Evolutionary conservation across 495 filamentous ascomycete genomes (phyloP), one percentile per base, ranked within the genome.

Genomic region (Pyrenula massariospora): DNA sequence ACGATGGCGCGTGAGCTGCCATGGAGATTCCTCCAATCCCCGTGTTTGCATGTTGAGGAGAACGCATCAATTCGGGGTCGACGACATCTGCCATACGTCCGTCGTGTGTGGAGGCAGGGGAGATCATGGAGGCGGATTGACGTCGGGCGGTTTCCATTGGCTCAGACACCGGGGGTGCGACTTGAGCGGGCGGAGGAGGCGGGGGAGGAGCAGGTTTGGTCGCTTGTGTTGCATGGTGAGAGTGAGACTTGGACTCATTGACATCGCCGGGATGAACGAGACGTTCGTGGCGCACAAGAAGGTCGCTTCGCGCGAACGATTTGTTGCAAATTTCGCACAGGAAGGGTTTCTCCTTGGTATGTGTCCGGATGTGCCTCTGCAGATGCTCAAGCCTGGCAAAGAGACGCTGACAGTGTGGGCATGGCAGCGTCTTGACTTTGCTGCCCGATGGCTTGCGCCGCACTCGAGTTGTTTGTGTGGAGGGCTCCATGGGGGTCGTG

Each of bases 401-500:
- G 47, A 73, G 72, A 57, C 74, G 65, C 58, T 70, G 71, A 62
- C 76, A 79, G 59, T 52, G 50, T 52, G 50, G 50, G 50, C 50
- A 52, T 21, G 50, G 50, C 10, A 52, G 50, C 5, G 50, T 52
- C 50, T 52, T 52, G 50, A 24, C 22, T 52, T 52, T 52, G 50
- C 19, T 52, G 50, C 19, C n/a, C 19, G 50, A 20, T 5, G 50
- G 22, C 10, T 20, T 52, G 19, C 22, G n/a, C 8, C 50, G 50
- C 50, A 20, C 22, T 24, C 22, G n/a, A 5, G 50, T 24, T 52
- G 50, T 52, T 42, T 42, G 31, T 15, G 31, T 15, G 15, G 31
- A 5, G 5, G 31, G 93, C 74, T 77, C 87, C 19, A 93, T 88
- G 69, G 93, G 93, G 56, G 93, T 97, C 70, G 78, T 97, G n/a